Evolutionary conservation across 441 rosid genomes (phyloP).

Genomic region (Bocquillonia castaneifolia): DNA sequence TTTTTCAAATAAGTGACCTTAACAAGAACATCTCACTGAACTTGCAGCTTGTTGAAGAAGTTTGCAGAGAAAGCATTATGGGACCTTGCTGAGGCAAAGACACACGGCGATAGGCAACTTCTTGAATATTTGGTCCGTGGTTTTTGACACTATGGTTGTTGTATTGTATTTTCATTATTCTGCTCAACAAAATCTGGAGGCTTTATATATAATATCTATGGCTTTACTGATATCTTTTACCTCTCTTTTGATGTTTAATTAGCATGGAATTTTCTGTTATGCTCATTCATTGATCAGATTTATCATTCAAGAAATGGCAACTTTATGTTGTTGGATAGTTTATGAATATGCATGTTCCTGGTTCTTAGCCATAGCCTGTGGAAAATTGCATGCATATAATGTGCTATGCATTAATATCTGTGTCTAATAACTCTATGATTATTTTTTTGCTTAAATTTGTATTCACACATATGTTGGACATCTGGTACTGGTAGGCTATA

Average conservation of each 20-base stretch:
- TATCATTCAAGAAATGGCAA: neutral
- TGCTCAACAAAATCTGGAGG: neutral
- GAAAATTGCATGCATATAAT: neutral
- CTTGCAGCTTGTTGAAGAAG: conserved; percentile 59
- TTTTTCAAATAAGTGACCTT: neutral
- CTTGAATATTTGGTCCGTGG: conserved; percentile 66
- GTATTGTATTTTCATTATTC: neutral
- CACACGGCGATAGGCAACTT: conserved; percentile 58
- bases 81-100: conserved; percentile 83
- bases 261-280: neutral
- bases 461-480: too few species aligned
- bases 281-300: neutral
- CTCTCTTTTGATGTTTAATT: neutral
- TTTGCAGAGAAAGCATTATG: conserved; percentile 83
- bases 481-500: too few species aligned
- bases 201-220: neutral
- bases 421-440: neutral
- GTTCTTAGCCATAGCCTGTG: neutral
- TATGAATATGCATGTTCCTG: neutral
- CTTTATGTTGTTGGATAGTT: neutral
- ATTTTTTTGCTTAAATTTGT: neutral
- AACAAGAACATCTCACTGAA: conserved; percentile 13
- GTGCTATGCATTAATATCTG: neutral
- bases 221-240: neutral
- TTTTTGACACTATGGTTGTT: conserved; percentile 6